phyloP scores from a whole-genome alignment of 2,329 filamentous ascomycete genomes.

The Chaetothyriales sp. region DNA sequence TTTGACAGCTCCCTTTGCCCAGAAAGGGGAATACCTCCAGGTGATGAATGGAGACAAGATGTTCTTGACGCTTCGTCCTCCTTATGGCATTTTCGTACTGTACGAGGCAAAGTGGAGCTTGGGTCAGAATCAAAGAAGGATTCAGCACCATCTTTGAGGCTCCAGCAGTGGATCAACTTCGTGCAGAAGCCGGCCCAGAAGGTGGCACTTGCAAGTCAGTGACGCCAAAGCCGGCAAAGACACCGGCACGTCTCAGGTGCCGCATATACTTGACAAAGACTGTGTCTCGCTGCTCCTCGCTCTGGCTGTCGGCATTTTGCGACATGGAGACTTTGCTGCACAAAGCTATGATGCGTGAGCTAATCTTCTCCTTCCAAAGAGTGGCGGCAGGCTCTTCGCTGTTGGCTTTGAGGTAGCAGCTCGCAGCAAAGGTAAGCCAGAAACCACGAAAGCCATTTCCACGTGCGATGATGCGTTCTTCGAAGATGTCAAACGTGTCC shows the following conservation, averaged over 20 bases:
- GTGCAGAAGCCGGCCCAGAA: not conserved
- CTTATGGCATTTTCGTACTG: not conserved
- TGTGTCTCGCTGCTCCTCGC: not conserved
- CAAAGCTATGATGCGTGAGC: not conserved
- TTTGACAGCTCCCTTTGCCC: too few species aligned
- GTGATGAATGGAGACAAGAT: too few species aligned
- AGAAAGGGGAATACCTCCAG: too few species aligned
- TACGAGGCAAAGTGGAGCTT: not conserved
- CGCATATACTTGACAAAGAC: not conserved
- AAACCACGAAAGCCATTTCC: not conserved
- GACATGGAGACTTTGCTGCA: not conserved
- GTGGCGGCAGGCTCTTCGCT: not conserved
- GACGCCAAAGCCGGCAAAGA: not conserved
- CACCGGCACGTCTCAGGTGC: not conserved
- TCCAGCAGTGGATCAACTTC: not conserved
- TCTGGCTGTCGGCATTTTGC: not conserved
- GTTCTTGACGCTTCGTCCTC: not conserved
- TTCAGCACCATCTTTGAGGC: not conserved
- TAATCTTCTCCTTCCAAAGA: not conserved
- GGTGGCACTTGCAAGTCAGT: not conserved
- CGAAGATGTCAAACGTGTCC: not conserved
- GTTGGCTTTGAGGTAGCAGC: not conserved
- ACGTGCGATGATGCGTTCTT: not conserved
- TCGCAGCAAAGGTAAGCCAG: not conserved
- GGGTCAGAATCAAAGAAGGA: not conserved